phyloP scores from a whole-genome alignment of 176 grass and related monocot species.

The Pharus latifolius region DNA sequence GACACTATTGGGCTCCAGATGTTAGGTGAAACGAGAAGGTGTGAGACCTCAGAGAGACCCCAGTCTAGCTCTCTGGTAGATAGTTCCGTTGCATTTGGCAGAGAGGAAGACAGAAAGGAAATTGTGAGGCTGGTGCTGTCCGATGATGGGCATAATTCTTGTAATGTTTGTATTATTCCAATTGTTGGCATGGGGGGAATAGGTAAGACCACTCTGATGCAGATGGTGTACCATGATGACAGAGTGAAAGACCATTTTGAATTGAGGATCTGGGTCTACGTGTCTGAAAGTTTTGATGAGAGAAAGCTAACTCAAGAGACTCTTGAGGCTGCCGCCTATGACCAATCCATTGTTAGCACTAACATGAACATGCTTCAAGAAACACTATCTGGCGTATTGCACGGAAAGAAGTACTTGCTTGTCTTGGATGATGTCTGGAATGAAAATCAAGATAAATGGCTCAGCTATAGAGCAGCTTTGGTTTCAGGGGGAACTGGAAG shows the following conservation, averaged over 20 bases:
- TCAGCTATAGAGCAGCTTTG: conserved; percentile 49
- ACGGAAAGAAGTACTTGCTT: conserved; percentile 55
- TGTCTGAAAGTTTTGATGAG: conserved; percentile 51
- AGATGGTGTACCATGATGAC: conserved; percentile 51
- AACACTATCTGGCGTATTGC: conserved; percentile 30
- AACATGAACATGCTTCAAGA: conserved; percentile 71
- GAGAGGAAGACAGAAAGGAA: conserved; percentile 49
- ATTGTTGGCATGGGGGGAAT: conserved; percentile 60
- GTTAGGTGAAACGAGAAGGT: conserved; percentile 30
- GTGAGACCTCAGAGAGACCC: conserved; percentile 19
- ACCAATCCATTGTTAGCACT: conserved; percentile 35
- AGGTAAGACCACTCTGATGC: conserved; percentile 63
- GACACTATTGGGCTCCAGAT: conserved; percentile 44
- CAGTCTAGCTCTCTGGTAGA: conserved; percentile 63
- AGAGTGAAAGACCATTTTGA: conserved; percentile 50
- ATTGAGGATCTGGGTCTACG: conserved; percentile 50
- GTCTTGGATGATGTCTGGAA: conserved; percentile 85
- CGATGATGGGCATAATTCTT: conserved; percentile 18
- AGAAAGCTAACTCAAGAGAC: conserved; percentile 58
- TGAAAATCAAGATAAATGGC: conserved; percentile 58
- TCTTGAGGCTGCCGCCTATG: conserved; percentile 41
- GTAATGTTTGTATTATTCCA: conserved; percentile 48
- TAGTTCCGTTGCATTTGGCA: conserved; percentile 47
- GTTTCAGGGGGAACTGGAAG: conserved; percentile 50
- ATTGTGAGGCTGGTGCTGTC: conserved; percentile 46